These are phyloP conservation scores for Trametes elegans DNA, from an alignment of 768 basidiomycete species.

Conservation along the genomic window DNA sequence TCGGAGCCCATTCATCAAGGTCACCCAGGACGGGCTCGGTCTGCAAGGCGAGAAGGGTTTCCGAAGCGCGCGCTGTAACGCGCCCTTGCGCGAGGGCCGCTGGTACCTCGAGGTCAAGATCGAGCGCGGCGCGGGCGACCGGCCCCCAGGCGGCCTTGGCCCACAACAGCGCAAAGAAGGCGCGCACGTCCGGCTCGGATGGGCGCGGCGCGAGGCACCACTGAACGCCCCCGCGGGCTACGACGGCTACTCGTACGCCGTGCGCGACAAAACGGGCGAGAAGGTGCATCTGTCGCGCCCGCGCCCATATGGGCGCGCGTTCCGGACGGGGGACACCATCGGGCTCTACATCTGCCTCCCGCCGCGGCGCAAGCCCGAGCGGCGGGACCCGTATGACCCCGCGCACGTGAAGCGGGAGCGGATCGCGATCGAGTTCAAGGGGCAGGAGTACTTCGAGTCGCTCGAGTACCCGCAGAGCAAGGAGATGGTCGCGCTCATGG, in stretches of 20 bases:
- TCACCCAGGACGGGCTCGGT: slow-evolving; percentile 74
- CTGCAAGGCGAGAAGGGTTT: slow-evolving; percentile 87
- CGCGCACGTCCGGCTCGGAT: slow-evolving; percentile 86
- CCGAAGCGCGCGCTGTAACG: slow-evolving; percentile 85
- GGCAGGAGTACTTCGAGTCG: slow-evolving; percentile 95
- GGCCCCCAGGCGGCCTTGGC: too few relatives aligned
- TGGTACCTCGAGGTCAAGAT: slow-evolving; percentile 96
- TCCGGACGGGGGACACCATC: slow-evolving; percentile 81
- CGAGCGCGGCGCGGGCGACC: slow-evolving; percentile 68
- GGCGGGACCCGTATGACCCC: slow-evolving; percentile 72
- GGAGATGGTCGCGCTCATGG: slow-evolving; percentile 91
- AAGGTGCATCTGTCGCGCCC: slow-evolving; percentile 84
- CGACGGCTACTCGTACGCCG: slow-evolving; percentile 91
- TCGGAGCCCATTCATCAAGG: slow-evolving; percentile 74
- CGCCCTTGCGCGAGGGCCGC: slow-evolving; percentile 81
- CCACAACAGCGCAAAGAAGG: slow-evolving; percentile 56
- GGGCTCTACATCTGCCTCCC: slow-evolving; percentile 95
- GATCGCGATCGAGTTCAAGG: slow-evolving; percentile 92
- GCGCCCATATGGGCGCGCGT: slow-evolving; percentile 71
- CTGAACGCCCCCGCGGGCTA: slow-evolving; percentile 90
- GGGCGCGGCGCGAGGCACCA: slow-evolving; percentile 90
- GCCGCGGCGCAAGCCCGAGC: slow-evolving; percentile 53
- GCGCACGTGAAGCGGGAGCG: slow-evolving; percentile 85
- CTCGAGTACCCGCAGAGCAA: slow-evolving; percentile 85
- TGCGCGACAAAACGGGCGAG: slow-evolving; percentile 90